Conservation (phyloP, 768 basidiomycete genomes). For the Lenzites betulinus region DNA sequence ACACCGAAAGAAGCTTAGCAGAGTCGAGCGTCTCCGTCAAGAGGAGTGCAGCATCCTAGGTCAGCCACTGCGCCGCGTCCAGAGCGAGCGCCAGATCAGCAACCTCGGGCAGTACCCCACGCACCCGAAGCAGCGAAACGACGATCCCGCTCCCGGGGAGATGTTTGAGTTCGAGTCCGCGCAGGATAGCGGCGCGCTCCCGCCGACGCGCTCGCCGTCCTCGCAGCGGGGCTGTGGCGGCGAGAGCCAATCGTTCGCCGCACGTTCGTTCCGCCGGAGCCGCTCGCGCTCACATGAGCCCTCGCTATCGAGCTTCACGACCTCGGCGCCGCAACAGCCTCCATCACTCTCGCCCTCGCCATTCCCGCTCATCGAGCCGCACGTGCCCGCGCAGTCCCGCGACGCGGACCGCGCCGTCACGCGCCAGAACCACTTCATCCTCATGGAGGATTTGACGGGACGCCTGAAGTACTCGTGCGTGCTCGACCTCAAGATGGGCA, state of each 20-base stretch:
- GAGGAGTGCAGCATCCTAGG: constrained; percentile 41
- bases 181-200: constrained; percentile 2
- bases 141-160: constrained; percentile 30
- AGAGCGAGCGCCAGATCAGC: constrained; percentile 58
- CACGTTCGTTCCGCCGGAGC: constrained; percentile 13
- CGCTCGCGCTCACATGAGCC: constrained; percentile 17
- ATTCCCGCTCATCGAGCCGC: constrained; percentile 17
- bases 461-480: constrained; percentile 90
- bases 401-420: constrained; percentile 44
- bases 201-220: background rate
- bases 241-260: constrained; percentile 15
- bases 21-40: constrained; percentile 42
- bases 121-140: constrained; percentile 39
- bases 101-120: constrained; percentile 36
- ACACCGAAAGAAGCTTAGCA: constrained; percentile 44
- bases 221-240: background rate
- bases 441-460: constrained; percentile 99
- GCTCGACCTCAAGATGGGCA: constrained; percentile 99
- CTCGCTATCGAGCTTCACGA: background rate
- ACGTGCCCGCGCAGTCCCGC: constrained; percentile 13
- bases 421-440: constrained; percentile 95
- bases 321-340: background rate
- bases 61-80: constrained; percentile 58
- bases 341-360: background rate
- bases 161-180: constrained; percentile 34